A percentile compares a stretch with the other conserved stretches of the same genome.
These are phyloP conservation scores for Chenopodium suecicum DNA, from an alignment of 148 eudicot species.

Conservation along the genomic window DNA sequence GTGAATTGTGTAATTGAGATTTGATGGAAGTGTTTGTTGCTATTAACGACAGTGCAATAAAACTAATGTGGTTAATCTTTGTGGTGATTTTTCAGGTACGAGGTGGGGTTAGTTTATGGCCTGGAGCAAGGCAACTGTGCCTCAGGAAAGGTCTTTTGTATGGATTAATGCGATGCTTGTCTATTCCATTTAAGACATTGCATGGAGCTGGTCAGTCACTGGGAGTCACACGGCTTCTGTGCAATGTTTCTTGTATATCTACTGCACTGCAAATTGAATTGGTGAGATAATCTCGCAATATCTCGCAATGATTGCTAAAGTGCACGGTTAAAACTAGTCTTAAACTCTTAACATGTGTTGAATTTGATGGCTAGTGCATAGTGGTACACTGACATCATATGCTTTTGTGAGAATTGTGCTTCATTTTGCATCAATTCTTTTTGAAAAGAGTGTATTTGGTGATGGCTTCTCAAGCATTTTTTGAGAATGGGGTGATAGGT, in stretches of 20 bases:
- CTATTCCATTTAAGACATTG: constrained; percentile 67
- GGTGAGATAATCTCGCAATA: constrained; percentile 43
- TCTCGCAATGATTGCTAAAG: constrained; percentile 5
- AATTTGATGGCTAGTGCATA: not conserved
- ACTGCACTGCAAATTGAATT: constrained; percentile 71
- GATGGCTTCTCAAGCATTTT: not conserved
- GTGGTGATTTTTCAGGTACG: constrained; percentile 43
- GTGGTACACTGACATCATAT: not conserved
- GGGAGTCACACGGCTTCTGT: constrained; percentile 54
- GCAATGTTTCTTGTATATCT: constrained; percentile 64
- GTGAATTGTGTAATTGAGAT: not conserved
- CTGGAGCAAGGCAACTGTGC: constrained; percentile 71
- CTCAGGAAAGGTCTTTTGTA: constrained; percentile 64
- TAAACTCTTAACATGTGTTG: not conserved
- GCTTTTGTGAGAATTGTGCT: not conserved
- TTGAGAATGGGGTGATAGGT: not conserved
- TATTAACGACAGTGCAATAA: not conserved
- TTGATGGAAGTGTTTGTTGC: not conserved
- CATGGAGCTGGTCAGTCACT: constrained; percentile 68
- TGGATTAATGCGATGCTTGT: constrained; percentile 65
- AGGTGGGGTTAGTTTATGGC: constrained; percentile 59
- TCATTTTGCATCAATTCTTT: not conserved
- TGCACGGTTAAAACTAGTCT: not conserved
- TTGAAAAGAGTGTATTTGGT: not conserved
- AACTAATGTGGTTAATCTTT: not conserved